Evolutionary conservation across 1,284 basidiomycete genomes (phyloP).

Genomic region (Tilletia walkeri): DNA sequence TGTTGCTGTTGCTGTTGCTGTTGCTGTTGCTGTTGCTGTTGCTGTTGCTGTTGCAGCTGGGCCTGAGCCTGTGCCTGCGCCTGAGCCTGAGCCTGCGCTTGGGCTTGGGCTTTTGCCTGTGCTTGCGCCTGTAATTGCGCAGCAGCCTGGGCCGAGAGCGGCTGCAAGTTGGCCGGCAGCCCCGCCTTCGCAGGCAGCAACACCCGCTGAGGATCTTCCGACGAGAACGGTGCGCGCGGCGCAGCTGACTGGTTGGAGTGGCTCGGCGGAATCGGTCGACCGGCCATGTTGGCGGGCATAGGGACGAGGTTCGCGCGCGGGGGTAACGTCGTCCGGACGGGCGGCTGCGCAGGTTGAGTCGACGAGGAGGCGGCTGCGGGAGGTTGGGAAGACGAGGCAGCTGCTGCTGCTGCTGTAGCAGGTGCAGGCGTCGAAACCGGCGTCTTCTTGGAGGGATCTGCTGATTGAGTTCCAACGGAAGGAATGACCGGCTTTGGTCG

Average conservation of each 20-base stretch:
- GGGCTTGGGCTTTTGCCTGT: not conserved
- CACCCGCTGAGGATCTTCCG: not conserved
- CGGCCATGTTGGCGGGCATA: not conserved
- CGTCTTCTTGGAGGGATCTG: not conserved
- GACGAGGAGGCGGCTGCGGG: not conserved
- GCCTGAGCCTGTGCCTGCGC: conserved; percentile 4
- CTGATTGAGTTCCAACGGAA: not conserved
- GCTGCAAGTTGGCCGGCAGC: conserved; percentile 28
- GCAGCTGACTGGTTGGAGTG: not conserved
- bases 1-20: conserved; percentile 14
- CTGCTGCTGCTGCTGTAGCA: not conserved
- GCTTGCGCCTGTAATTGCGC: conserved; percentile 19
- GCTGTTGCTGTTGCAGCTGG: conserved; percentile 23
- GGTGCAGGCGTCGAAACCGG: not conserved
- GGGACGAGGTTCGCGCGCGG: conserved; percentile 10
- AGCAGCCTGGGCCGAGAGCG: conserved; percentile 58
- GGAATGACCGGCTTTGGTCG: conserved; percentile 8
- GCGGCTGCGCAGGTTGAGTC: not conserved
- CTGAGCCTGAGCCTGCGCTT: conserved; percentile 19
- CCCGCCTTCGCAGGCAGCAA: not conserved
- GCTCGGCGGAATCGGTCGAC: not conserved
- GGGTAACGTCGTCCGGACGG: conserved; percentile 2
- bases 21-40: conserved; percentile 21
- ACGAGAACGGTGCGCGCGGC: conserved; percentile 8
- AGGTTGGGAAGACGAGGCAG: not conserved